Percentiles rank a stretch among this genome's conserved stretches.
Conservation (phyloP, 805 yeast genomes). For the Cyberlindnera xylosilytica region DNA sequence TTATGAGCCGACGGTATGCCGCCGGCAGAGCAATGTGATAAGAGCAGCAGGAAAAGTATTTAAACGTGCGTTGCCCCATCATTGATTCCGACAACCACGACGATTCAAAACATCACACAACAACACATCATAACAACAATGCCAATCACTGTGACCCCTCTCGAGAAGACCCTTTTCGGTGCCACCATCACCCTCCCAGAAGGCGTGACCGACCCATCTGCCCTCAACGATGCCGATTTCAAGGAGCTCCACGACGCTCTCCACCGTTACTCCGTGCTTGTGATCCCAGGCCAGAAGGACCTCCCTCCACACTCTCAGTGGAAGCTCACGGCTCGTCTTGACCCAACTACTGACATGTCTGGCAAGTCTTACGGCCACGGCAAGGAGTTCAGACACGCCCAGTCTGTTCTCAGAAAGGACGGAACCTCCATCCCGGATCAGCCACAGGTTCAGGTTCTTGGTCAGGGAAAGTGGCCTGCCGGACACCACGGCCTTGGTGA, state of each 20-base stretch:
- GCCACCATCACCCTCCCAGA: constrained; percentile 63
- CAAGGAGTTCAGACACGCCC: constrained; percentile 62
- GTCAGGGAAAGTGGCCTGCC: constrained; percentile 66
- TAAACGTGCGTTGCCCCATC: neutral
- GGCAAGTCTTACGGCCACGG: constrained; percentile 80
- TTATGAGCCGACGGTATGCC: constrained; percentile 6
- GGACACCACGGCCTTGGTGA: constrained; percentile 55
- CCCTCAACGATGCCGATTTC: constrained; percentile 65
- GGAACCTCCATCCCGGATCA: constrained; percentile 76
- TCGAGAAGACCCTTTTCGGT: constrained; percentile 52
- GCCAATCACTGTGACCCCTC: constrained; percentile 18
- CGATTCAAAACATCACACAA: neutral
- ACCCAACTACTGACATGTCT: constrained; percentile 54
- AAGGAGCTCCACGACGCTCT: constrained; percentile 58
- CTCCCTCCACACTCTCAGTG: constrained; percentile 75
- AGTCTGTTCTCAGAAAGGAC: constrained; percentile 73
- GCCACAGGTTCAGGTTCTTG: constrained; percentile 89
- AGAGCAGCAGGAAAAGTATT: neutral
- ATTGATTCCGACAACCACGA: too few relatives aligned
- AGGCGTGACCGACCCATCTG: constrained; percentile 63
- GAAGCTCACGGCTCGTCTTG: constrained; percentile 71
- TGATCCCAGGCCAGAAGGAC: constrained; percentile 68
- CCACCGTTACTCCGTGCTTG: constrained; percentile 65
- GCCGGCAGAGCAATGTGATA: neutral
- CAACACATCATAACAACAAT: constrained; percentile 1